Base-by-base conservation (phyloP, 495 filamentous ascomycete genomes). In the Cryomyces minteri region DNA sequence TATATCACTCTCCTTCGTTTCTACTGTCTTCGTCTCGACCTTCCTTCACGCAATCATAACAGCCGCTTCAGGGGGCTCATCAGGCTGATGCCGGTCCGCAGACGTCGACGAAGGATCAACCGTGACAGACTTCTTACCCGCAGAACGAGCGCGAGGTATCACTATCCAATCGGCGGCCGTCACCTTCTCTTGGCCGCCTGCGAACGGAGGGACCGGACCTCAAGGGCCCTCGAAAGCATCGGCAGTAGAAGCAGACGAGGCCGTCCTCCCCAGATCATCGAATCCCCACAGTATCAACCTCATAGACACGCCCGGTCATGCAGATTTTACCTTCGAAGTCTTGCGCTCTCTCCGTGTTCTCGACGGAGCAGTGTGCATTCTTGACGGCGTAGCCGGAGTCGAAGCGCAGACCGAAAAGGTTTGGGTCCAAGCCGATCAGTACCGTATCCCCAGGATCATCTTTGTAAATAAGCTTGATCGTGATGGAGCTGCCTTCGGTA, bases 341-440 rank as follows among this genome's bases (percentile, higher is more conserved):
- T 72, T 95, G 50, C 78, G 92, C 11, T 95, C 88, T 12, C 63
- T 96, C 40, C 84, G 88, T 31, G 82, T 96, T 32, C 74, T 99
- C 0, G 92, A 99, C 58, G 90, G 90, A 6, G 88, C 88, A 1
- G 80, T 99, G 31, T 95, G 88, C 53, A 93, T 99, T 51, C 72
- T 99, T 14, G 92, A 99, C 51, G 86, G 85, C 6, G 92, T 99
- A 38, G 88, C 93, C 47, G 92, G 92, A 1, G 90, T 99, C 14
- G 92, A 99, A 58, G 88, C 92, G 1, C 92, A 96, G 61, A 99
- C 92, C 0, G 92, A 99, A 61, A 80, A 94, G 51, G 92, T 99
- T 5, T 99, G 92, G 90, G 63, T 74, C 8, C 90, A 95, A 45
- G 90, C 92, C 2, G 81, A 77, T 43, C 74, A 74, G 7, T 94